These are phyloP conservation scores for Mucor indicus DNA, from an alignment of 371 early-diverging fungal genomes.

Conservation along the genomic window DNA sequence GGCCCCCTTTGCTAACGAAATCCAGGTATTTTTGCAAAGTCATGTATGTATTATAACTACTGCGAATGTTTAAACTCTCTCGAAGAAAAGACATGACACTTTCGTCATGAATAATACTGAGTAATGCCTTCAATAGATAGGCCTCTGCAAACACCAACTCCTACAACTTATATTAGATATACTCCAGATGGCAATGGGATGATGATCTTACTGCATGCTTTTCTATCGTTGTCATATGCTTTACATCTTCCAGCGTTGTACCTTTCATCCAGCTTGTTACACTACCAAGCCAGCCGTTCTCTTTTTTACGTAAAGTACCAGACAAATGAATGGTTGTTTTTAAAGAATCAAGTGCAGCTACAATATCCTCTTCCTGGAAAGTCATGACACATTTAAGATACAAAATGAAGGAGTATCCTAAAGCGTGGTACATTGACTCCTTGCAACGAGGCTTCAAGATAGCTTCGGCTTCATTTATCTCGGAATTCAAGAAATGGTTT, in stretches of 20 bases:
- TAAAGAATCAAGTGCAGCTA: slow-evolving; percentile 56
- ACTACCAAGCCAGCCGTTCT: slow-evolving; percentile 31
- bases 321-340: slow-evolving; percentile 57
- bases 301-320: slow-evolving; percentile 44
- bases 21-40: slow-evolving; percentile 54
- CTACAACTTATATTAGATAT: slow-evolving; percentile 10
- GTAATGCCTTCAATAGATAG: slow-evolving; percentile 62
- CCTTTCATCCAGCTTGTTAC: slow-evolving; percentile 39
- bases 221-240: slow-evolving; percentile 58
- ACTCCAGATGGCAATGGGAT: neutral
- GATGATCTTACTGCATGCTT: slow-evolving; percentile 57
- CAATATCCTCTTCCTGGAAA: slow-evolving; percentile 64
- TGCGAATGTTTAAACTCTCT: slow-evolving; percentile 73
- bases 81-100: slow-evolving; percentile 68
- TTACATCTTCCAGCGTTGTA: slow-evolving; percentile 43
- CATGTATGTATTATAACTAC: slow-evolving; percentile 62
- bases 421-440: slow-evolving; percentile 60
- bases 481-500: slow-evolving; percentile 64
- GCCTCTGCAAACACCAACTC: slow-evolving; percentile 76
- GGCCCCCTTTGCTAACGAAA: slow-evolving; percentile 15
- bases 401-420: slow-evolving; percentile 65
- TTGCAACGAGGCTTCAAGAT: slow-evolving; percentile 44
- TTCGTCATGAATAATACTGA: slow-evolving; percentile 67
- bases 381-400: slow-evolving; percentile 71
- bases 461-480: slow-evolving; percentile 60